Evolutionary conservation across 208 protist genomes (phyloP), one percentile per base, ranked within the genome.

Genomic region (Trypanosoma lewisi): DNA sequence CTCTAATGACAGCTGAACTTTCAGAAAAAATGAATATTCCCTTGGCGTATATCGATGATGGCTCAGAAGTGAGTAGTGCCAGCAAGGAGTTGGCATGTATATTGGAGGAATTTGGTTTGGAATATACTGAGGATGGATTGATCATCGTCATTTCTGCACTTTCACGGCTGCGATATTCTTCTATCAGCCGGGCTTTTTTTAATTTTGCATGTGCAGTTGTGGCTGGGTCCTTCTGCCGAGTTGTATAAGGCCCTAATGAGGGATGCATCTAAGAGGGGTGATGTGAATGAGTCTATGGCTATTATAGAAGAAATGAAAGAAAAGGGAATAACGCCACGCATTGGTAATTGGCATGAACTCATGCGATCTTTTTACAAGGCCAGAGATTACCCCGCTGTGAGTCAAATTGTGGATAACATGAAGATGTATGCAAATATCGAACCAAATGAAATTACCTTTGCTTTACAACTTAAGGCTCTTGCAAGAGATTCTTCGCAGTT

Each of bases 381-480:
- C n/a, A 77, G 83, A n/a, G 91, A 96, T 64, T 85, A 91, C 53
- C 71, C 75, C 12, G 87, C 87, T 27, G 88, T 94, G 7, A 70
- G 79, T 53, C 80, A 90, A 63, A 82, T 97, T 57, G 78, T 94
- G 12, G 76, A 87, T 55, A 91, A 95, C 68, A 96, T 96, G 90
- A 96, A 94, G 59, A 91, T 93, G 83, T 94, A 91, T 69, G 90
- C 85, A 30, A 96, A 96, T 55, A 90, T 96, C 52, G 90, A 96
- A 75, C 90, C 90, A 7, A 96, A 91, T 54, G 90, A 96, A 55
- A 77, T 91, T 11, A 94, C 87, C 6, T 94, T 94, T 70, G 79
- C 78, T 9, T 51, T 93, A 30, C 87, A 94, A 59, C 67, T 96
- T 36, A 83, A 87, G 21, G 85, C 87, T 21, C 44, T 94, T 39